phyloP scores from a whole-genome alignment of 441 rosid genomes.

The Geranium incanum region DNA sequence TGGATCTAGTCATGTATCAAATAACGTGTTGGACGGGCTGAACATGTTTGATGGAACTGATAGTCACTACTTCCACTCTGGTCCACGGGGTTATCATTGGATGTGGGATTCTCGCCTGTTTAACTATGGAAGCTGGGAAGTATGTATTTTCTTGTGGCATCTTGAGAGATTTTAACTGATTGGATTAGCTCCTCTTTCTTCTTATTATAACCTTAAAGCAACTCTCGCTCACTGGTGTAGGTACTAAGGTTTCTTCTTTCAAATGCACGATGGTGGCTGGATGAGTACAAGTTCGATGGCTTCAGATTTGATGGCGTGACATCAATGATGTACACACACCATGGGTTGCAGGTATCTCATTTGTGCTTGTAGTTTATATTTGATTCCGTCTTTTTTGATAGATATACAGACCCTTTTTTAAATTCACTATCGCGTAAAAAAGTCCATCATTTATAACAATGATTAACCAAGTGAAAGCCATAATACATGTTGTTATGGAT shows the following conservation, averaged over 20 bases:
- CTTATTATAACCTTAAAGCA: neutral
- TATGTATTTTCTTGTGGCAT: conserved; percentile 28
- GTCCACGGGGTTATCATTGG: conserved; percentile 83
- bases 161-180: conserved; percentile 2
- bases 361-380: conserved; percentile 9
- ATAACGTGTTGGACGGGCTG: conserved; percentile 83
- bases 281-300: conserved; percentile 92
- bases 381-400: conserved; percentile 4
- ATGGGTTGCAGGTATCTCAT: conserved; percentile 67
- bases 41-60: conserved; percentile 98
- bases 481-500: neutral
- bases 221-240: conserved; percentile 34
- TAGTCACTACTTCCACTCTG: conserved; percentile 86
- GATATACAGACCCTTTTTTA: neutral
- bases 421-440: neutral
- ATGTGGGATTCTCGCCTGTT: conserved; percentile 99
- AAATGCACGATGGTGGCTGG: conserved; percentile 99
- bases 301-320: conserved; percentile 99
- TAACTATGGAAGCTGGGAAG: conserved; percentile 98
- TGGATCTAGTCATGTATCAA: conserved; percentile 75
- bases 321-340: conserved; percentile 98
- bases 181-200: conserved; percentile 4
- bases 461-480: neutral
- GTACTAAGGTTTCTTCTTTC: conserved; percentile 85
- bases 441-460: neutral